These are phyloP conservation scores for Paramecium sonneborni DNA, from an alignment of 73 alveolate genomes.

Conservation along the genomic window DNA sequence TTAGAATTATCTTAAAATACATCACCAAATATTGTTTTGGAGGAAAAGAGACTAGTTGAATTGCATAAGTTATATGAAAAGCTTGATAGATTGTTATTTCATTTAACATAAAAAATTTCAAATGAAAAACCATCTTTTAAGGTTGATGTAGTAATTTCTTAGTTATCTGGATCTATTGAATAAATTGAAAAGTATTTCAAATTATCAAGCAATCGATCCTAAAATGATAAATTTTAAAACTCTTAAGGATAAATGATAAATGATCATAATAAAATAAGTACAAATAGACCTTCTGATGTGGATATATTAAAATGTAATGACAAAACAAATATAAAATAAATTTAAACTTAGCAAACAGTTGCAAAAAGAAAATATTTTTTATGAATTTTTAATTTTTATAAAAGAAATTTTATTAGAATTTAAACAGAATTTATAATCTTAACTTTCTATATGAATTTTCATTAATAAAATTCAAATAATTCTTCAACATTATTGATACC, in stretches of 20 bases:
- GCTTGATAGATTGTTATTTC: background rate
- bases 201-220: background rate
- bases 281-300: background rate
- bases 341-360: background rate
- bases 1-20: background rate
- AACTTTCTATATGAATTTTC: background rate
- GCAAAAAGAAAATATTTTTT: slow-evolving; percentile 29
- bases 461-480: slow-evolving; percentile 10
- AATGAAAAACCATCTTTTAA: slow-evolving; percentile 4
- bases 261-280: background rate
- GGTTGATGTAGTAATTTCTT: background rate
- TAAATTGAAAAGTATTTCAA: background rate
- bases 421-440: too few species aligned
- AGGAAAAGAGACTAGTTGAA: background rate
- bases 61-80: background rate
- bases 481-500: background rate
- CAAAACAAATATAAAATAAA: background rate
- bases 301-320: background rate
- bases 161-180: background rate
- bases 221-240: background rate
- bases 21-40: background rate
- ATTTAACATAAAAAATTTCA: background rate
- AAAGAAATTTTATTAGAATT: too few species aligned
- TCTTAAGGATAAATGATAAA: background rate
- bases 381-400: background rate